Percentiles rank a stretch among this genome's conserved stretches.
These are phyloP conservation scores for Chaetothyriales sp. DNA, from an alignment of 2,329 filamentous ascomycete genomes.

Conservation along the genomic window DNA sequence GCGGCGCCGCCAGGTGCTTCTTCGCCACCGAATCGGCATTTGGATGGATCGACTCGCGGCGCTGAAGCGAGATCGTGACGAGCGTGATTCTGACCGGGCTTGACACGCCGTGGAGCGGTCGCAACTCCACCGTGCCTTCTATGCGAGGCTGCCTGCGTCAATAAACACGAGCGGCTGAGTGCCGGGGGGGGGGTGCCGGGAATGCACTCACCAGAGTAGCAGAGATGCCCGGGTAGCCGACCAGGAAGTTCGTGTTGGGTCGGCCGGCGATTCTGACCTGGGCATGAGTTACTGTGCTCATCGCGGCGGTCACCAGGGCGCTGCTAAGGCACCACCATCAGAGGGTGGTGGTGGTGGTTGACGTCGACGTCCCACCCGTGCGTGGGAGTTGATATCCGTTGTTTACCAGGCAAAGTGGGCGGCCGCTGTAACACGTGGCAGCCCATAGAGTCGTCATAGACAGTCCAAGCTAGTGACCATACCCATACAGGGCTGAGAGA, in stretches of 20 bases:
- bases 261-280: slow-evolving; percentile 70
- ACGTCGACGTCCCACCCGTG: not conserved
- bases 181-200: slow-evolving; percentile 5
- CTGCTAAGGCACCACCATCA: slow-evolving; percentile 9
- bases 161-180: not conserved
- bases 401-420: not conserved
- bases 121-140: slow-evolving; percentile 94
- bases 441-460: not conserved
- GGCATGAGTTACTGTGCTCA: slow-evolving; percentile 48
- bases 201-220: slow-evolving; percentile 69
- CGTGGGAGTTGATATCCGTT: not conserved
- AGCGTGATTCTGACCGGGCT: slow-evolving; percentile 83
- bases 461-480: not conserved
- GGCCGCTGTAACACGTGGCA: not conserved
- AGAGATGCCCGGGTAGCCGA: slow-evolving; percentile 95
- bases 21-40: slow-evolving; percentile 88
- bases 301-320: slow-evolving; percentile 25
- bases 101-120: slow-evolving; percentile 70
- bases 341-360: not conserved
- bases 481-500: not conserved
- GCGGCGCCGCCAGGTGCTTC: slow-evolving; percentile 75
- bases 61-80: slow-evolving; percentile 84
- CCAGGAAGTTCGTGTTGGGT: slow-evolving; percentile 90
- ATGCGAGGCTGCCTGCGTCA: slow-evolving; percentile 61
- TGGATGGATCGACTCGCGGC: slow-evolving; percentile 91